Evolutionary conservation across 2,329 filamentous ascomycete species (phyloP).

Genomic region (Penicillium expansum): DNA sequence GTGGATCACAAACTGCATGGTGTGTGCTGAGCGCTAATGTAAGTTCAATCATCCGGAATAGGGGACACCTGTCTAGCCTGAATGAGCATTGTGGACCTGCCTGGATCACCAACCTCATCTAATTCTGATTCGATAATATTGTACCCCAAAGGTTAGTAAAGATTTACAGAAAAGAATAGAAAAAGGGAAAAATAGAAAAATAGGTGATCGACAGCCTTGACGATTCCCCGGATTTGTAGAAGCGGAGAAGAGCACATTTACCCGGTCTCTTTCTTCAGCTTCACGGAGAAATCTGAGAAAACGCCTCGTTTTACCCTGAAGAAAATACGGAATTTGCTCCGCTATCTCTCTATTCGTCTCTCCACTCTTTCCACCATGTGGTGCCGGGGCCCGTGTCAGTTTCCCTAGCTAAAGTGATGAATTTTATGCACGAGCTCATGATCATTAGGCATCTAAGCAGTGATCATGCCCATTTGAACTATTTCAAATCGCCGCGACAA

Average conservation of each 20-base stretch:
- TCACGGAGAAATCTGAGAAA: neutral
- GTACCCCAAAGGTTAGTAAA: neutral
- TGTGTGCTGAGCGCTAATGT: neutral
- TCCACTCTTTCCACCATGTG: neutral
- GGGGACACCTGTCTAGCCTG: slow-evolving; percentile 2
- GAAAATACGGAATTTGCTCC: slow-evolving; percentile 15
- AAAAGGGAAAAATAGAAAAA: no score
- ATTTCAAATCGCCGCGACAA: slow-evolving; percentile 14
- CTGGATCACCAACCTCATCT: neutral
- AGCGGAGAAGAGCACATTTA: slow-evolving; percentile 3
- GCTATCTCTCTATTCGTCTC: neutral
- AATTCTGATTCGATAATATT: neutral
- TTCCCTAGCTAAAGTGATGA: neutral
- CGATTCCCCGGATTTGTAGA: neutral
- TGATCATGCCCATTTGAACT: neutral
- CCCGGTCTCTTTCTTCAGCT: slow-evolving; percentile 4
- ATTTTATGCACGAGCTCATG: neutral
- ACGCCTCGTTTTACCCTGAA: slow-evolving; percentile 8
- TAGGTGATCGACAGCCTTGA: neutral
- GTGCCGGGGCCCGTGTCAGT: neutral
- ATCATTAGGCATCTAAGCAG: neutral
- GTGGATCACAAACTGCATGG: neutral
- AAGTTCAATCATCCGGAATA: neutral
- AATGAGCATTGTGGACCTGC: neutral
- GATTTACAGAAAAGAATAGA: neutral